Evolutionary conservation across 768 basidiomycete genomes (phyloP).

Genomic region (Leccinum ochraceum): DNA sequence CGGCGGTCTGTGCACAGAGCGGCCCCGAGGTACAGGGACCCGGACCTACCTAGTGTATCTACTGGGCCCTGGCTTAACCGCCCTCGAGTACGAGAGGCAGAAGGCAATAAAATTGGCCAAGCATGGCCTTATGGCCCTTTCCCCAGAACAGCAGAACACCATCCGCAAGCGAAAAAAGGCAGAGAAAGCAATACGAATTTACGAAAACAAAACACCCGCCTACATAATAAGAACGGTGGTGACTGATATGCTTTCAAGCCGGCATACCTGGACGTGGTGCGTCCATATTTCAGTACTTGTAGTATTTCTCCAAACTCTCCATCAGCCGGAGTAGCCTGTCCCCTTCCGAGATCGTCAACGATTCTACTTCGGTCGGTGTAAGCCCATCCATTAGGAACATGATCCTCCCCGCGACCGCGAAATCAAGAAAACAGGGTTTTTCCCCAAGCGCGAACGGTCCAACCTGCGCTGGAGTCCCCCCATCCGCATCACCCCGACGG

Average conservation of each 20-base stretch:
- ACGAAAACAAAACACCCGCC: no score
- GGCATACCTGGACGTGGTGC: neutral
- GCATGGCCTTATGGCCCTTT: no score
- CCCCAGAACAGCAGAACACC: no score
- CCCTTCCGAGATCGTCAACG: conserved; percentile 9
- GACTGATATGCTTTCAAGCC: no score
- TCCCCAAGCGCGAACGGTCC: conserved; percentile 17
- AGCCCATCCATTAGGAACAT: conserved; percentile 17
- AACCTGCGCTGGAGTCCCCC: neutral
- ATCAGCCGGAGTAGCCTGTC: conserved; percentile 16
- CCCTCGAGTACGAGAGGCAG: no score
- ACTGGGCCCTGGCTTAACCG: no score
- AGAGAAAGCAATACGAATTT: no score
- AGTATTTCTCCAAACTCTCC: conserved; percentile 20
- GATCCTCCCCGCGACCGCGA: conserved; percentile 20
- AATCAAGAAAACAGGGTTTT: conserved; percentile 22
- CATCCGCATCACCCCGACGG: neutral
- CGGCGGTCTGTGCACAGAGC: no score
- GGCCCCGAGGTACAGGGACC: no score
- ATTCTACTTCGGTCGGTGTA: conserved; percentile 9
- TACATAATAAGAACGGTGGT: neutral
- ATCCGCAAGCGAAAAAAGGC: no score
- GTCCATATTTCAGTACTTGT: conserved; percentile 2
- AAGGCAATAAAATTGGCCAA: no score
- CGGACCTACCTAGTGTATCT: no score